Base-by-base conservation (phyloP, 768 basidiomycete genomes). In the Termitomyces sp. region DNA sequence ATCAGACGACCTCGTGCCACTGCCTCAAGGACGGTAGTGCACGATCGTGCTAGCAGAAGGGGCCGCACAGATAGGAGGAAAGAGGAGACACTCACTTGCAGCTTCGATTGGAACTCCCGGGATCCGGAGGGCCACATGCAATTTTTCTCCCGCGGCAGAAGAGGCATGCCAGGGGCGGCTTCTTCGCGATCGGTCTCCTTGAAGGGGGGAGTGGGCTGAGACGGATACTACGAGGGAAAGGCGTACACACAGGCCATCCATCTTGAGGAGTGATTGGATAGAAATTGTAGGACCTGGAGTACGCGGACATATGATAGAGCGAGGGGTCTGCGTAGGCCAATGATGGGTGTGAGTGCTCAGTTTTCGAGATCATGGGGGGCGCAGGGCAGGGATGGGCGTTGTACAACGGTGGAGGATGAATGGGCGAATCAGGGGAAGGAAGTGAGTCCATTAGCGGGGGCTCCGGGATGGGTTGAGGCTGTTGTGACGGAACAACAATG, bases 141-240 rank as follows among this genome's bases (percentile, higher is more conserved):
- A 89, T 89, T 73, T 88, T 88, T 45, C 87, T 77, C 6, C 85
- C 85, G 44, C 87, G 78, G 67, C 87, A 88, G 67, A 88, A 88
- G 7, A 86, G 73, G 63, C 87, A 88, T 1, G 87, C 87, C 1
- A 88, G 75, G 3, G 82, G 79, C 16, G 87, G 87, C 63, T 87
- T 88, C 74, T 83, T 84, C 50, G 76, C 72, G 40, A 69, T 60
- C 54, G 72, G 70, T 57, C 73, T 69, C 67, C 74, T 74, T 18
- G 69, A 63, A 32, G 63, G 53, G 32, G 72, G 69, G 33, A 71
- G 61, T 15, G 73, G 71, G 55, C 70, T 73, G 24, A 75, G 59
- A 9, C 66, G 66, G 12, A 69, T 64, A 22, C 61, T 58, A 54
- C 55, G 64, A 55, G 68, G 68, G 12, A 68, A 65, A 39, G 65